Base-by-base conservation (phyloP, 108 stramenopile genomes). In the Nitzschia sp. region DNA sequence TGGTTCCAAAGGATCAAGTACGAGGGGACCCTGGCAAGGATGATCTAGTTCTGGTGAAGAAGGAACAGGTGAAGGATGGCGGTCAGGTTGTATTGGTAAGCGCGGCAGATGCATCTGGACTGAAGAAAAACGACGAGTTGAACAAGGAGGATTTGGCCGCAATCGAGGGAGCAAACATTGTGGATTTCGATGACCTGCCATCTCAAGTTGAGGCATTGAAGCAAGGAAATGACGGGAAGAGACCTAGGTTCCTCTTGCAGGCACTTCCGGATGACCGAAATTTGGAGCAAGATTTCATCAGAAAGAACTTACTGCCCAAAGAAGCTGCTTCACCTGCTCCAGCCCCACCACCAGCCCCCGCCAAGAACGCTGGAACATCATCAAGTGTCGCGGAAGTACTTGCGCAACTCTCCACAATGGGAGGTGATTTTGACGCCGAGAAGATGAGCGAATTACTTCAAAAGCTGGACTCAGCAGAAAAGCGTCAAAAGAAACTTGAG, bases 401-500 rank as follows among this genome's bases (percentile, higher is more conserved):
- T 38, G 62, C 75, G 0, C 55, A 76, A 59, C 64, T 76, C 51
- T 69, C 75, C 15, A 52, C 53, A 37, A 76, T 76, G 75, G 75
- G 69, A 20, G 75, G 69, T 37, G 69, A 69, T 29, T 69, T 76
- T 44, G 75, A 76, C 43, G 75, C 69, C 24, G 60, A 69, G 43
- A 76, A 78, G 14, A 77, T 82, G 72, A 72, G 72, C 22, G 76
- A 71, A 15, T 39, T 82, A 41, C 41, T 82, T 20, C 53, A 71
- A 51, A 77, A 71, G 38, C 64, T 82, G 8, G 67, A 82, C 34
- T 57, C 65, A 12, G 64, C 81, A 7, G 81, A 82, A 44, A 78
- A 78, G 73, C 62, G 77, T 46, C 73, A 75, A 46, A 71, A 70
- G 60, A 79, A 79, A 26, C 71, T 83, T 9, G 78, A 83, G 50